phyloP scores from a whole-genome alignment of 1,284 basidiomycete genomes.

The Ceratobasidium sp. region DNA sequence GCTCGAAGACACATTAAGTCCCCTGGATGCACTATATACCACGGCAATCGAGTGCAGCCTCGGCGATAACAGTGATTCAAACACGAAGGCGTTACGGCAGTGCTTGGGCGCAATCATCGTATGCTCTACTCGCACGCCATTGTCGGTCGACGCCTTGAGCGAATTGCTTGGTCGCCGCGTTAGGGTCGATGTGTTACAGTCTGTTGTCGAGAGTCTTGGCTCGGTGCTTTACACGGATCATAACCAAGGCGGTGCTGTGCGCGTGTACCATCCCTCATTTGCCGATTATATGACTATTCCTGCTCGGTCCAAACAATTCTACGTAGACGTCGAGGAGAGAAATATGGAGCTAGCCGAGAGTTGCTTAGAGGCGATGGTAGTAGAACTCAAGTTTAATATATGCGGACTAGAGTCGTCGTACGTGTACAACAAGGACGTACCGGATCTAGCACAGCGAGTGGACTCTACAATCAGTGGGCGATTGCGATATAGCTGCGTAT shows the following conservation, averaged over 20 bases:
- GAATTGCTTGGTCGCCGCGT: not conserved
- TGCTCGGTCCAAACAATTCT: not conserved
- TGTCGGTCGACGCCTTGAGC: not conserved
- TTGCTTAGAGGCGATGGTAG: not conserved
- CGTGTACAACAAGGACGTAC: not conserved
- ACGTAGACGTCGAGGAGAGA: not conserved
- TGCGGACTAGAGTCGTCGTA: slow-evolving; percentile 35
- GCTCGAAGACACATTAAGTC: not conserved
- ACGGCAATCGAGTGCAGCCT: slow-evolving; percentile 5
- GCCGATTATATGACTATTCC: not conserved
- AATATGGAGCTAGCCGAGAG: slow-evolving; percentile 1
- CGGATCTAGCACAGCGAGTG: not conserved
- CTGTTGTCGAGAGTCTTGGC: not conserved
- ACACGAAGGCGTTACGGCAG: not conserved
- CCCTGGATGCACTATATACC: slow-evolving; percentile 8
- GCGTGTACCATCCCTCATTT: not conserved
- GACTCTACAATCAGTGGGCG: not conserved
- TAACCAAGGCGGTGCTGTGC: not conserved
- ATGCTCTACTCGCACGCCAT: not conserved
- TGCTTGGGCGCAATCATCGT: not conserved
- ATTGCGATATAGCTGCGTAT: slow-evolving; percentile 13
- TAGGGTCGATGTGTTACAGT: not conserved
- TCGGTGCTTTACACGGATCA: slow-evolving; percentile 3
- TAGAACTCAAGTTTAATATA: slow-evolving; percentile 24
- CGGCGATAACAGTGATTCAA: too few relatives aligned